Base-by-base conservation (phyloP, 345 rosid genomes). In the Salix viminalis region DNA sequence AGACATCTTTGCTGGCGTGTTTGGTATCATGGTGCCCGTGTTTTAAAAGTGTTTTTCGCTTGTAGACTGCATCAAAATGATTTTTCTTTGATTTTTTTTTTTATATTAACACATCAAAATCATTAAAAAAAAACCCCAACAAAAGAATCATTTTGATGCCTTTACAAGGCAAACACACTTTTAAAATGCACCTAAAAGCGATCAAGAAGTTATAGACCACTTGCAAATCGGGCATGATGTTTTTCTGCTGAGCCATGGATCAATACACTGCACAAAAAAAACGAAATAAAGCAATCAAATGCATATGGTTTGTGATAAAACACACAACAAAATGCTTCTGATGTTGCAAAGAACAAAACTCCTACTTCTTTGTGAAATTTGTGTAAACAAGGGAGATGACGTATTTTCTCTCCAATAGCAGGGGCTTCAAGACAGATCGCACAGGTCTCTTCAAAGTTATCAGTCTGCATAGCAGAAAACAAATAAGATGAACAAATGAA, bases 301-400 rank as follows among this genome's bases (percentile, higher is more conserved):
- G 34, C 21, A 44, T 65, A 68, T 67, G 67, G 73, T 65, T 70
- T 36, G 44, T 23, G 64, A 28, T 52, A 39, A 28, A 24, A 44
- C 26, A 28, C 37, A 32, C n/a, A 24, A 37, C n/a, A 21, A 24
- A 67, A 56, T 72, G 62, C 34, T 70, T 46, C 48, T 19, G 48
- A 73, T 64, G 69, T 44, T n/a, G 54, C 44, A 65, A 42, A 21
- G 24, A 69, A 48, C 23, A 26, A 74, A 76, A 70, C 69, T 34
- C 83, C 54, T 85, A 96, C 99, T 76, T 86, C 92, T 85, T 96
- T 96, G 81, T 96, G 99, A 85, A 96, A 96, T 82, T 96, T 96
- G 87, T 96, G 99, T 48, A 96, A 83, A 89, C 99, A 96, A 75
- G 98, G 99, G 41, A 96, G 98, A 80, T 93, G 98, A 21, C 96